phyloP scores from a whole-genome alignment of 2,329 filamentous ascomycete genomes.

The Gaeumannomyces tritici region DNA sequence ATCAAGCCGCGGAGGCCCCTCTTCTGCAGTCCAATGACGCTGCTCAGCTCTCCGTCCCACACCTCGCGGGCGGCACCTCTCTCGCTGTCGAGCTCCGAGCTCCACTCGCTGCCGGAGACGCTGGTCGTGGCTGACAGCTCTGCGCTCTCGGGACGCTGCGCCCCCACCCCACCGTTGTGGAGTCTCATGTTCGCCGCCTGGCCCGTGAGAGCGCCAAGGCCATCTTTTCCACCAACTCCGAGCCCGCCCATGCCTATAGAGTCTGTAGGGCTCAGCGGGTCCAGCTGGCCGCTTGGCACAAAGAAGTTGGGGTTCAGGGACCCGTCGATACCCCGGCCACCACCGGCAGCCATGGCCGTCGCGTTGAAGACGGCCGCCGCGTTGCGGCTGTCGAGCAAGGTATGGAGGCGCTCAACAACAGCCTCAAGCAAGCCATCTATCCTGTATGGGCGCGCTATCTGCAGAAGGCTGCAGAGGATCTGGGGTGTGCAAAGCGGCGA shows the following conservation, averaged over 20 bases:
- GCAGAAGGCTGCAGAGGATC: conserved; percentile 88
- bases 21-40: conserved; percentile 93
- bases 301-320: conserved; percentile 55
- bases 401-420: conserved; percentile 82
- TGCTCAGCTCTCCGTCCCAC: conserved; percentile 75
- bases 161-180: conserved; percentile 28
- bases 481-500: conserved; percentile 85
- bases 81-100: conserved; percentile 41
- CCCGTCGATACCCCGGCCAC: conserved; percentile 72
- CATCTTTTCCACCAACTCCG: neutral
- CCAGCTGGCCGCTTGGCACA: conserved; percentile 36
- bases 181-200: conserved; percentile 34
- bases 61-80: conserved; percentile 47
- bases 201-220: conserved; percentile 20
- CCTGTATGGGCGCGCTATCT: conserved; percentile 86
- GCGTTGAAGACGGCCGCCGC: conserved; percentile 97
- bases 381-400: conserved; percentile 83
- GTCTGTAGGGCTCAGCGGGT: conserved; percentile 22
- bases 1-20: conserved; percentile 83
- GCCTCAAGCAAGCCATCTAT: conserved; percentile 88
- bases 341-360: conserved; percentile 93
- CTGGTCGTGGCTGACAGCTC: conserved; percentile 41
- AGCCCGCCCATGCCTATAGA: neutral
- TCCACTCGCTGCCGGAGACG: conserved; percentile 45
- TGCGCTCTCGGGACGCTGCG: conserved; percentile 29